Conservation (phyloP, 1,284 basidiomycete genomes). For the Gymnopus androsaceus region DNA sequence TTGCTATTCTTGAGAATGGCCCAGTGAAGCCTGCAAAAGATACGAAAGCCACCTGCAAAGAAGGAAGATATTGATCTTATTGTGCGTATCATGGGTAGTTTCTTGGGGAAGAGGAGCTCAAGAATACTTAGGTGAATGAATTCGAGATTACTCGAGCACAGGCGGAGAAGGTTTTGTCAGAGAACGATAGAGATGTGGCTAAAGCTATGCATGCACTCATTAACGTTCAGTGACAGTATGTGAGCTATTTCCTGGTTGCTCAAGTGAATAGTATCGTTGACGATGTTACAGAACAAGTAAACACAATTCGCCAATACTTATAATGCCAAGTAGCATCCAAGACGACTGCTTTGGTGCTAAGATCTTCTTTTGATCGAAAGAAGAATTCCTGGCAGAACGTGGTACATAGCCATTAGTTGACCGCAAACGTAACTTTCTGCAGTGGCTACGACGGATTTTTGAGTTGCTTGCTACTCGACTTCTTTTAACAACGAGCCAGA, state of each 20-base stretch:
- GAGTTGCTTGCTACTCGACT: no score
- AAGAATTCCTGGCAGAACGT: no score
- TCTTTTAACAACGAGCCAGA: no score
- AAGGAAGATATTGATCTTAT: conserved; percentile 67
- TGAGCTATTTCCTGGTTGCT: not conserved
- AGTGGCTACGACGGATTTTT: no score
- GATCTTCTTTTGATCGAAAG: no score
- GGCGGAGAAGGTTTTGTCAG: conserved; percentile 57
- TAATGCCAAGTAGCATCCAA: no score
- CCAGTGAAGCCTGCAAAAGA: conserved; percentile 44
- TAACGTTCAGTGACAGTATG: not conserved
- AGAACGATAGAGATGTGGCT: conserved; percentile 47
- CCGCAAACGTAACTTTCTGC: no score
- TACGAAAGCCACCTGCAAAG: conserved; percentile 39
- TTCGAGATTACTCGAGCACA: conserved; percentile 61
- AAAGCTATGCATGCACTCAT: conserved; percentile 47
- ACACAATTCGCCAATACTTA: no score
- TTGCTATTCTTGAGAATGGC: conserved; percentile 55
- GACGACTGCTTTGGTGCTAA: no score
- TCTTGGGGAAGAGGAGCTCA: not conserved
- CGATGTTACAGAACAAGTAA: no score
- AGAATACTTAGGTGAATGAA: conserved; percentile 52
- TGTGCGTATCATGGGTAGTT: conserved; percentile 38
- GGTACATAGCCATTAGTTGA: no score
- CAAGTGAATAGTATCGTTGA: no score